These are phyloP conservation scores for Suillus discolor DNA, from an alignment of 768 basidiomycete species.

Conservation along the genomic window DNA sequence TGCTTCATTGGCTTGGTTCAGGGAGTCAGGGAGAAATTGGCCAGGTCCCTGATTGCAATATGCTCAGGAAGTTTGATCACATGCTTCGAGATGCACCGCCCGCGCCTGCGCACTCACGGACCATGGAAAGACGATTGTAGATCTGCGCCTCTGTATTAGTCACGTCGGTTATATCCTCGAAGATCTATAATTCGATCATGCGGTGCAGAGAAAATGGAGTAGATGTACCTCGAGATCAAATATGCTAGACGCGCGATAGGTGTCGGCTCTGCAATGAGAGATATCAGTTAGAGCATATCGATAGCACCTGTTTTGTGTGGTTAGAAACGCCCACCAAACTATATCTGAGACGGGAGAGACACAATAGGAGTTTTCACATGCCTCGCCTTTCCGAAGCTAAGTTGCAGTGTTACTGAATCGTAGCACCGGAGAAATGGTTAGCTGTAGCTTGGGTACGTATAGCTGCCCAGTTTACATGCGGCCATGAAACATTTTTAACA, in stretches of 20 bases:
- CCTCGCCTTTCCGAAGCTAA: not conserved
- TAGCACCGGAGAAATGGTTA: not conserved
- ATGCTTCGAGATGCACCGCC: constrained; percentile 1
- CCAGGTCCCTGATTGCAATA: not conserved
- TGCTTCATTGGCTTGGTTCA: not conserved
- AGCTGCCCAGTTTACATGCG: not conserved
- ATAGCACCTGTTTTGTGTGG: not conserved
- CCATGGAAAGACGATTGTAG: not conserved
- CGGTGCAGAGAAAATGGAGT: not conserved
- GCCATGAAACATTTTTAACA: not conserved
- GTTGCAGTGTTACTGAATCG: not conserved
- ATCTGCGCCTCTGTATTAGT: not conserved
- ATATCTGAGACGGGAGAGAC: not conserved
- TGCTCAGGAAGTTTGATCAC: not conserved
- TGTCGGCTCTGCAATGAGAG: not conserved
- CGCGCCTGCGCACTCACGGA: not conserved
- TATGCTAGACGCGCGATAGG: not conserved
- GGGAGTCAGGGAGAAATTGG: not conserved
- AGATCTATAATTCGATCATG: not conserved
- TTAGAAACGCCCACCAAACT: not conserved
- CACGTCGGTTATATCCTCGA: not conserved
- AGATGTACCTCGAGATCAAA: not conserved
- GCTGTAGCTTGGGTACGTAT: not conserved
- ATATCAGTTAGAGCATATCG: not conserved
- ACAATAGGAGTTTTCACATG: not conserved